Evolutionary conservation across 768 basidiomycete genomes (phyloP).

Genomic region (Obba rivulosa): DNA sequence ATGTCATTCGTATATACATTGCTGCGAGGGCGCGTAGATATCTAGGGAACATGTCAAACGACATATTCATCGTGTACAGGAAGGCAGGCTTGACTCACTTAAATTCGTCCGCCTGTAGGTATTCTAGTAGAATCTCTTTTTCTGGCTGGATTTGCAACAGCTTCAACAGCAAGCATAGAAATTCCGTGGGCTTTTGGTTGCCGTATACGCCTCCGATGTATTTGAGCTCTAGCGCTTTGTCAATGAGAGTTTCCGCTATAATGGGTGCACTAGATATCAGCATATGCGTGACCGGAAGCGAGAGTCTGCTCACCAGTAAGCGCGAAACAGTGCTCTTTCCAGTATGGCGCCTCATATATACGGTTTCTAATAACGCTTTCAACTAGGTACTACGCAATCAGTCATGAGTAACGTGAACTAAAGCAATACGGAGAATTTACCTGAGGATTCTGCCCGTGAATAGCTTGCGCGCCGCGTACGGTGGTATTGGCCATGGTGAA

Average conservation of each 20-base stretch:
- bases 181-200: conserved; percentile 93
- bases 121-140: conserved; percentile 95
- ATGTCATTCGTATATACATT: conserved; percentile 94
- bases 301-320: conserved; percentile 62
- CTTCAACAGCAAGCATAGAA: conserved; percentile 88
- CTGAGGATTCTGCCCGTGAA: conserved; percentile 97
- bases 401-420: conserved; percentile 15
- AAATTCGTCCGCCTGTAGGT: conserved; percentile 94
- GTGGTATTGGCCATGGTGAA: conserved; percentile 85
- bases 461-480: conserved; percentile 77
- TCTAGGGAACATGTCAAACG: conserved; percentile 33
- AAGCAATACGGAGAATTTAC: conserved; percentile 33
- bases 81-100: conserved; percentile 57
- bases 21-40: conserved; percentile 92
- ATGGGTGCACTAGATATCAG: conserved; percentile 4
- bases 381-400: conserved; percentile 67
- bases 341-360: conserved; percentile 91
- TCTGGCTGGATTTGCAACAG: conserved; percentile 96
- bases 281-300: neutral
- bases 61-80: neutral
- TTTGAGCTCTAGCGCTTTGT: conserved; percentile 80
- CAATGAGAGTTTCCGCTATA: conserved; percentile 87
- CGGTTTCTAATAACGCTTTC: conserved; percentile 95
- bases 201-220: conserved; percentile 92
- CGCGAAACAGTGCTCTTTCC: conserved; percentile 99